Evolutionary conservation across 2,329 filamentous ascomycete species (phyloP), one percentile per base, ranked within the genome.

Genomic region (Xylaria sp.): DNA sequence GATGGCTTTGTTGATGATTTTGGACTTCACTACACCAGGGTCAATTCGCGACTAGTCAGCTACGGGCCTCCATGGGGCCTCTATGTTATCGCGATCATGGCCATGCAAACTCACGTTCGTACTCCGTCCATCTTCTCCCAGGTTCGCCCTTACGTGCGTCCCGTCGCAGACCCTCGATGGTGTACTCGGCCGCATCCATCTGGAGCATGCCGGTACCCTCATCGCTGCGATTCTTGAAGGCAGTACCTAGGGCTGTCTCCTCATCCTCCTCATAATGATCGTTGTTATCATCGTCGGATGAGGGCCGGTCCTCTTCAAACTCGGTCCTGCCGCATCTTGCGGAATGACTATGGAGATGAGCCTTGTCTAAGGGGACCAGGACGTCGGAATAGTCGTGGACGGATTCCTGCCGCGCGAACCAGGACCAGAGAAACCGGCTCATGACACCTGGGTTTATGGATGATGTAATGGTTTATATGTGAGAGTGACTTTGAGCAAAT

Each of bases 1-100:
- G 58, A 95, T 85, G 30, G 91, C 91, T 71, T 89, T 88, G 75
- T 93, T 95, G 72, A 96, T 88, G 63, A 95, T 82, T 69, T 88
- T 89, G 16, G 87, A 87, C 71, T 90, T 91, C 66, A 86, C 85
- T 87, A 59, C 54, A 46, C 23, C 23, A 30, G 23, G 5, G 19
- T 5, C 18, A 37, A 7, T 23, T 11, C 16, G 3, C 2, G 39
- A 6, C 10, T 2, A 53, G 49, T 65, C 23, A 65, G 60, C 39
- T n/a, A 53, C 49, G 7, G 13, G 30, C 2, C 18, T 13, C 10
- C n/a, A 13, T 11, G 52, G 16, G n/a, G 13, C 5, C 37, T 10
- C n/a, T 16, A 58, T 10, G 35, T n/a, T 11, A 42, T 10, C 9
- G 30, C 10, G 55, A 13, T 34, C 44, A 53, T 30, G 50, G 16